These are phyloP conservation scores for Lactarius indigo DNA, from an alignment of 768 basidiomycete genomes.

Conservation along the genomic window DNA sequence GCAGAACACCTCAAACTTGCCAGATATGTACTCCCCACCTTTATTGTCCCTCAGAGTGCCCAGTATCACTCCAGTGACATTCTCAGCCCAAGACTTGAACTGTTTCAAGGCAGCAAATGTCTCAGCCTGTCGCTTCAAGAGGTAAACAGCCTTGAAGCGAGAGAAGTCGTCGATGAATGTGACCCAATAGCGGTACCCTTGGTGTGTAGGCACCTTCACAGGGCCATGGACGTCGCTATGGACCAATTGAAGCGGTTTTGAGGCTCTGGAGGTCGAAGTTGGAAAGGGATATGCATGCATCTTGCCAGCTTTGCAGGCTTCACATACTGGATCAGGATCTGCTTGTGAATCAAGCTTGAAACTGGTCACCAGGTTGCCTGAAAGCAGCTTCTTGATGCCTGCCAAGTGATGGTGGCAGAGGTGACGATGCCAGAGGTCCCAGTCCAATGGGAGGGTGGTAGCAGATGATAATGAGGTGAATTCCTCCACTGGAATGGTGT, in stretches of 20 bases:
- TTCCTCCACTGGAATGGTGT: background rate
- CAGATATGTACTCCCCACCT: constrained; percentile 30
- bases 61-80: constrained; percentile 21
- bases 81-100: constrained; percentile 34
- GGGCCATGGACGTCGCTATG: background rate
- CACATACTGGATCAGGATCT: no score
- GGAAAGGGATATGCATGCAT: no score
- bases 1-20: constrained; percentile 20
- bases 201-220: background rate
- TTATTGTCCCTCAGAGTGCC: constrained; percentile 27
- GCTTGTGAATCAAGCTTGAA: no score
- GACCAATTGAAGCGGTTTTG: background rate
- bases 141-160: background rate
- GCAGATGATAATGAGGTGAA: background rate
- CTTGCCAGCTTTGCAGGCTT: no score
- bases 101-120: constrained; percentile 30
- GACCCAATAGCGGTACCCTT: background rate
- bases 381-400: no score
- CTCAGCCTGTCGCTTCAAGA: constrained; percentile 26
- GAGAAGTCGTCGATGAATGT: background rate
- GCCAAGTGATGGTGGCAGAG: no score
- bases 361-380: no score
- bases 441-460: background rate
- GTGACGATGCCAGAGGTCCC: background rate
- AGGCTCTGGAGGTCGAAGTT: background rate